Evolutionary conservation across 306 rosid genomes (phyloP).

Genomic region (Cyamopsis tetragonoloba): DNA sequence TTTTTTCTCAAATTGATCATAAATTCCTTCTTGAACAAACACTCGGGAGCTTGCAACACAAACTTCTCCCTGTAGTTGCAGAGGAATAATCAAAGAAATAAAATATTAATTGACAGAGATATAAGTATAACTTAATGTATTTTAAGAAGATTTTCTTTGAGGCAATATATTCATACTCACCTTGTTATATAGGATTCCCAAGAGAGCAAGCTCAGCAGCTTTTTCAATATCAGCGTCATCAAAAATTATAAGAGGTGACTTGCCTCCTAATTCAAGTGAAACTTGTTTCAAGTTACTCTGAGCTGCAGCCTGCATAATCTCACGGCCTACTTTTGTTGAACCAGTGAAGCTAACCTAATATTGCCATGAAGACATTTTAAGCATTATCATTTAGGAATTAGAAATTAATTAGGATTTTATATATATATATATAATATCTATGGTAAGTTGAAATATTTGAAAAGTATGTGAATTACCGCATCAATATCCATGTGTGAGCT

Average conservation of each 20-base stretch:
- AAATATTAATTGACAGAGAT: neutral
- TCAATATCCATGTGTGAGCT: constrained; percentile 78
- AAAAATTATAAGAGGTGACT: constrained; percentile 78
- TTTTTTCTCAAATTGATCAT: constrained; percentile 61
- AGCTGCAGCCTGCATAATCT: constrained; percentile 75
- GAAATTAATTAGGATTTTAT: too few relatives aligned
- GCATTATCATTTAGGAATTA: neutral
- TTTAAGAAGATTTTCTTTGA: neutral
- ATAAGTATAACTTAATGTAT: neutral
- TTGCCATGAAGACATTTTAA: neutral
- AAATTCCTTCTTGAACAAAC: constrained; percentile 79
- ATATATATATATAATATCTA: too few relatives aligned
- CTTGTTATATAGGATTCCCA: constrained; percentile 61
- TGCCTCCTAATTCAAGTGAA: constrained; percentile 82
- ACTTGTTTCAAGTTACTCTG: constrained; percentile 66
- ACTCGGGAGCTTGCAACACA: constrained; percentile 72
- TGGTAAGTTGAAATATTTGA: neutral
- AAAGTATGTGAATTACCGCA: constrained; percentile 37
- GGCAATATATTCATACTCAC: constrained; percentile 38
- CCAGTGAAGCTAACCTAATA: constrained; percentile 81
- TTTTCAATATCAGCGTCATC: constrained; percentile 69
- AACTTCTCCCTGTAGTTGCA: constrained; percentile 56
- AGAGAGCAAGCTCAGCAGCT: constrained; percentile 65
- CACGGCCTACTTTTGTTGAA: constrained; percentile 63
- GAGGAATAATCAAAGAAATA: neutral